Percentiles rank a stretch among this genome's conserved stretches.
phyloP scores from a whole-genome alignment of 148 eudicot species.

The Spergularia marina region DNA sequence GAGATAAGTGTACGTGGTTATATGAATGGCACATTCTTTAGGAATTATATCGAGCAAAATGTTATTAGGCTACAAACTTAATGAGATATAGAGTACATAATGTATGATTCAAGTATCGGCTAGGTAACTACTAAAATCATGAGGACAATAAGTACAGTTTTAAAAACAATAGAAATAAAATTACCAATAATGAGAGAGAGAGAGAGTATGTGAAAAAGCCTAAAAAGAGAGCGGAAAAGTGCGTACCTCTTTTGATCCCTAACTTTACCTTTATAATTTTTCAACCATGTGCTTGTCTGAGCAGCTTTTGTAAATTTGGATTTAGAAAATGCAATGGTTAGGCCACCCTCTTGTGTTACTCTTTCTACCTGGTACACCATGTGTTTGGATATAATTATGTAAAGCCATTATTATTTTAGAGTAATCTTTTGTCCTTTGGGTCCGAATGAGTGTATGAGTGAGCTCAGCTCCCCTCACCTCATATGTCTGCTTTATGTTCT shows the following conservation, averaged over 20 bases:
- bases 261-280: constrained; percentile 11
- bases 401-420: not conserved
- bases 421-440: not conserved
- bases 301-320: constrained; percentile 13
- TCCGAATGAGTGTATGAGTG: not conserved
- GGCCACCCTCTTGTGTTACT: constrained; percentile 6
- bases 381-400: constrained; percentile 32
- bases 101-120: no score
- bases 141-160: no score
- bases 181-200: not conserved
- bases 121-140: no score
- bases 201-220: constrained; percentile 4
- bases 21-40: no score
- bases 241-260: not conserved
- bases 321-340: not conserved
- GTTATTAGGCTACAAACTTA: no score
- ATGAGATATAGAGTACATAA: no score
- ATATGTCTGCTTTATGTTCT: not conserved
- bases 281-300: constrained; percentile 29
- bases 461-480: not conserved
- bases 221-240: constrained; percentile 9
- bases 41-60: no score
- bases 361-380: constrained; percentile 30
- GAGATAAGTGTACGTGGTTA: no score
- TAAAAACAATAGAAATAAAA: not conserved